A percentile compares a stretch with the other conserved stretches of the same genome.
phyloP scores from a whole-genome alignment of 2,329 filamentous ascomycete genomes.

The Conoideocrella luteorostrata region DNA sequence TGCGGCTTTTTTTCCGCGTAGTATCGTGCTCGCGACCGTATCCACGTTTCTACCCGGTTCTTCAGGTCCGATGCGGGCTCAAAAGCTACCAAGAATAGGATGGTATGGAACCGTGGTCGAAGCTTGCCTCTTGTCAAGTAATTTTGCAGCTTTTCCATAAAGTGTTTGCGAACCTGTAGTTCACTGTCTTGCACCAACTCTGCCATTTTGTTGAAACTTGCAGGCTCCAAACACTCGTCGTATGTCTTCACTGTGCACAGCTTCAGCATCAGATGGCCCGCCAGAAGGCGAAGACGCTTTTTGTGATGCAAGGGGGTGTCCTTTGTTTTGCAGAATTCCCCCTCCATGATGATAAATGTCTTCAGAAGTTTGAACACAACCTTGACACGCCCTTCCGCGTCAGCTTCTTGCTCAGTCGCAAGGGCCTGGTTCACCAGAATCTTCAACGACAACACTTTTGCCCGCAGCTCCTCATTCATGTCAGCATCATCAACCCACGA shows the following conservation, averaged over 20 bases:
- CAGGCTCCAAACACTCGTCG: conserved; percentile 66
- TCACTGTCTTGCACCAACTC: conserved; percentile 74
- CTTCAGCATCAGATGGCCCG: conserved; percentile 76
- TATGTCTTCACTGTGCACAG: conserved; percentile 70
- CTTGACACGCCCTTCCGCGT: conserved; percentile 52
- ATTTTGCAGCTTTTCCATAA: conserved; percentile 83
- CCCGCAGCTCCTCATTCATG: conserved; percentile 72
- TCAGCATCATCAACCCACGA: conserved; percentile 62
- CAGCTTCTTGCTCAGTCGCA: conserved; percentile 44
- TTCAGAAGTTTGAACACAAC: conserved; percentile 75
- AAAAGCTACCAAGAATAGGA: conserved; percentile 85
- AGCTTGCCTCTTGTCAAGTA: conserved; percentile 71
- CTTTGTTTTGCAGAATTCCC: conserved; percentile 70
- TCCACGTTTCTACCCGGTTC: conserved; percentile 76
- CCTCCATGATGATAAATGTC: conserved; percentile 65
- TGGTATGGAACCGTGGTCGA: conserved; percentile 73
- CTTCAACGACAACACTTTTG: conserved; percentile 78
- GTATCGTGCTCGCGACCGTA: conserved; percentile 69
- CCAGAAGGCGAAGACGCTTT: conserved; percentile 72
- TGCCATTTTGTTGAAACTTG: conserved; percentile 75
- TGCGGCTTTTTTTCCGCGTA: conserved; percentile 53
- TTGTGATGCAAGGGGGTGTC: conserved; percentile 74
- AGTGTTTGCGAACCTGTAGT: conserved; percentile 66
- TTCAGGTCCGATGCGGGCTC: conserved; percentile 73
- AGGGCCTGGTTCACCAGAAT: conserved; percentile 82